Evolutionary conservation across 345 rosid genomes (phyloP).

Genomic region (Ailanthus altissimus): DNA sequence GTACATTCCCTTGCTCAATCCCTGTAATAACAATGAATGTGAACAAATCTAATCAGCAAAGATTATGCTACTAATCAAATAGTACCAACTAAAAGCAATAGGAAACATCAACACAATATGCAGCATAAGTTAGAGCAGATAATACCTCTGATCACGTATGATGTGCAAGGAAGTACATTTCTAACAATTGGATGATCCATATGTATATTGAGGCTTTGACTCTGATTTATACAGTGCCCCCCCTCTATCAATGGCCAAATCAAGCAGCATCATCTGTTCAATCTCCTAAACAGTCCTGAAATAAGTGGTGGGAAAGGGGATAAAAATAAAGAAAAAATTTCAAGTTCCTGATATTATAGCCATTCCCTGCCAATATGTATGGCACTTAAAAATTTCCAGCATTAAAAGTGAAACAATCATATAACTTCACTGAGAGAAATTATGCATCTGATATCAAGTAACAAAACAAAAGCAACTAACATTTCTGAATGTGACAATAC

Average conservation of each 20-base stretch:
- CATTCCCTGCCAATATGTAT: too few relatives aligned
- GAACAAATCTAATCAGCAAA: neutral
- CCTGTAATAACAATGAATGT: conserved; percentile 38
- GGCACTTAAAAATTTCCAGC: too few relatives aligned
- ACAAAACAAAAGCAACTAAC: too few relatives aligned
- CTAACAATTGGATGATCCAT: conserved; percentile 87
- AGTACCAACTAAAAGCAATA: neutral
- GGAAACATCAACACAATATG: neutral
- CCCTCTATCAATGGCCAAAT: conserved; percentile 93
- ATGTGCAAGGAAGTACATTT: conserved; percentile 83
- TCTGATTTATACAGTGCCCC: conserved; percentile 90
- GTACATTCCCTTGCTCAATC: conserved; percentile 92
- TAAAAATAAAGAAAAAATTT: neutral
- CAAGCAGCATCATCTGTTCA: conserved; percentile 83
- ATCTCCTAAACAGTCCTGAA: conserved; percentile 96
- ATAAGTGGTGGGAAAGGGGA: neutral
- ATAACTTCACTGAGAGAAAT: too few relatives aligned
- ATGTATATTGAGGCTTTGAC: conserved; percentile 92
- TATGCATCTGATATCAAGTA: too few relatives aligned
- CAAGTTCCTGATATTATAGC: too few relatives aligned
- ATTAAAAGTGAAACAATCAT: too few relatives aligned
- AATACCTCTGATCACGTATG: conserved; percentile 82
- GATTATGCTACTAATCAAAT: neutral
- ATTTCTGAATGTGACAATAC: too few relatives aligned
- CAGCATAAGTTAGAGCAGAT: neutral